phyloP scores from a whole-genome alignment of 2,329 filamentous ascomycete genomes.

The Sordariomycetes sp. region DNA sequence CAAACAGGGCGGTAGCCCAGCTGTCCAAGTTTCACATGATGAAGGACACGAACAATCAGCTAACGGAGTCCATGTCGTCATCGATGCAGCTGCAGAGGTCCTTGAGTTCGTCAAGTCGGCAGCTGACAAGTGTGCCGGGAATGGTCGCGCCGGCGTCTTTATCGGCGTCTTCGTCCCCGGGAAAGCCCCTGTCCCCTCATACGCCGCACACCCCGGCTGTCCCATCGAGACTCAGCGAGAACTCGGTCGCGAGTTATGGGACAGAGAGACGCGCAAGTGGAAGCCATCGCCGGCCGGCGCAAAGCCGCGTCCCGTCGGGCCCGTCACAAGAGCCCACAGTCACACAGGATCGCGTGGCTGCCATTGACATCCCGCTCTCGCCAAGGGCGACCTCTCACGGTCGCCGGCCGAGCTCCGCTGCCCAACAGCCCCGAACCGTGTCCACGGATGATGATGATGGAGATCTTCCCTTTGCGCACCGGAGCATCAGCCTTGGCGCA shows the following conservation, averaged over 20 bases:
- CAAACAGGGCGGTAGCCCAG: slow-evolving; percentile 65
- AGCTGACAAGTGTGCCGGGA: slow-evolving; percentile 45
- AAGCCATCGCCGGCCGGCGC: background rate
- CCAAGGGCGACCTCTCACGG: slow-evolving; percentile 44
- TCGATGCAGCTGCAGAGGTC: slow-evolving; percentile 76
- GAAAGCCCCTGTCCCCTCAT: slow-evolving; percentile 78
- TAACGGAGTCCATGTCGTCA: slow-evolving; percentile 89
- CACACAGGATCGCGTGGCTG: slow-evolving; percentile 28
- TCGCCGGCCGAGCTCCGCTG: slow-evolving; percentile 56
- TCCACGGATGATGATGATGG: slow-evolving; percentile 48
- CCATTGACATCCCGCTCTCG: slow-evolving; percentile 62
- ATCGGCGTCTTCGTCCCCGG: slow-evolving; percentile 79
- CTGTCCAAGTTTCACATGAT: slow-evolving; percentile 78
- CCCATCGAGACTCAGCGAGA: slow-evolving; percentile 83
- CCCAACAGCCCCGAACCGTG: slow-evolving; percentile 43
- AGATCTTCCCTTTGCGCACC: slow-evolving; percentile 48
- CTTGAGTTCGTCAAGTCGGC: slow-evolving; percentile 55
- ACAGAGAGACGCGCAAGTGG: background rate
- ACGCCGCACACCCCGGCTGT: slow-evolving; percentile 90
- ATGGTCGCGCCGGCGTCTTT: slow-evolving; percentile 62
- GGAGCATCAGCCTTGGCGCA: slow-evolving; percentile 54
- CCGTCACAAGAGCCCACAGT: slow-evolving; percentile 2
- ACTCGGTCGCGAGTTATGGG: slow-evolving; percentile 18
- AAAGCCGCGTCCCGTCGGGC: background rate
- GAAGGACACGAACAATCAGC: slow-evolving; percentile 74